A percentile compares a stretch with the other conserved stretches of the same genome.
Evolutionary conservation across 371 early-diverging fungal species (phyloP).

Genomic region (Mortierella sp.): DNA sequence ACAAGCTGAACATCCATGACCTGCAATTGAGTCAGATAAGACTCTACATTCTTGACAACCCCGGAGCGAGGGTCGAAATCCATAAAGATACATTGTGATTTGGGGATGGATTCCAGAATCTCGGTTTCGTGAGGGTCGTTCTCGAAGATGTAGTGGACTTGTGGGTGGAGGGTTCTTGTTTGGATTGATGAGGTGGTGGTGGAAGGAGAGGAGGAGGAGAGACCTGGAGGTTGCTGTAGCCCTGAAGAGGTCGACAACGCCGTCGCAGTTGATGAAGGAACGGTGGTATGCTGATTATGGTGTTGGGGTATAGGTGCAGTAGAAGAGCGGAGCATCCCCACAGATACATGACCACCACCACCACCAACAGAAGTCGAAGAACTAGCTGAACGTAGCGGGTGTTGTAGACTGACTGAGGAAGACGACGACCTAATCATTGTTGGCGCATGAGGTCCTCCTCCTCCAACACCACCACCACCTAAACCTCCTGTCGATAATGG

Average conservation of each 20-base stretch:
- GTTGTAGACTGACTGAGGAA: background rate
- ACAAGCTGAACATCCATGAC: slow-evolving; percentile 41
- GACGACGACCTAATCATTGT: background rate
- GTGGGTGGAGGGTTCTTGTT: slow-evolving; percentile 39
- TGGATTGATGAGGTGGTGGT: slow-evolving; percentile 18
- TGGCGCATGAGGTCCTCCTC: background rate
- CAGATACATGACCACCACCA: background rate
- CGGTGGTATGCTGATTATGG: background rate
- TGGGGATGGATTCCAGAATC: slow-evolving; percentile 44
- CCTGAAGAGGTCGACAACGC: too few species aligned
- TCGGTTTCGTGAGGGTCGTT: slow-evolving; percentile 43
- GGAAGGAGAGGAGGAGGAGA: background rate
- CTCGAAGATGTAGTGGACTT: slow-evolving; percentile 52
- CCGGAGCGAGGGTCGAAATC: slow-evolving; percentile 49
- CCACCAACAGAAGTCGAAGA: background rate
- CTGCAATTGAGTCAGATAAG: slow-evolving; percentile 37
- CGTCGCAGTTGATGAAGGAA: background rate
- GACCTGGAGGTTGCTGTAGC: background rate
- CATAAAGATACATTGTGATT: slow-evolving; percentile 38
- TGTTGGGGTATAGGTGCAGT: slow-evolving; percentile 11
- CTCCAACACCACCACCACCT: background rate
- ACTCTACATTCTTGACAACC: slow-evolving; percentile 42
- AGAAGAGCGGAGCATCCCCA: background rate
- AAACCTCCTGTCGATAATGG: background rate
- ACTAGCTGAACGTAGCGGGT: background rate